A percentile compares a stretch with the other conserved stretches of the same genome.
Evolutionary conservation across 495 filamentous ascomycete genomes (phyloP).

Genomic region (Neurospora sublineolata): DNA sequence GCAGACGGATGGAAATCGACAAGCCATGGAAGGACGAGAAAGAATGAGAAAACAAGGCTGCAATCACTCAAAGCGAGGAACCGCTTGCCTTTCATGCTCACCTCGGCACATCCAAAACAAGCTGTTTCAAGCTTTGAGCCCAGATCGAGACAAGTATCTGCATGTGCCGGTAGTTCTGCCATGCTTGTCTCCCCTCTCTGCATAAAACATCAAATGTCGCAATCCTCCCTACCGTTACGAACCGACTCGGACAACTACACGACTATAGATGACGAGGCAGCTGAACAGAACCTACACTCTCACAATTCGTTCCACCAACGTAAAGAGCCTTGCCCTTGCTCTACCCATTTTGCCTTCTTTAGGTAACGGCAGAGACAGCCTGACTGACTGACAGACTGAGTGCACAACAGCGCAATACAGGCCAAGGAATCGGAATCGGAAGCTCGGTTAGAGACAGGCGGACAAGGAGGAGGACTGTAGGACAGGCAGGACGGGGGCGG

Average conservation of each 20-base stretch:
- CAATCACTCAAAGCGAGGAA: neutral
- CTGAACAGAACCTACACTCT: neutral
- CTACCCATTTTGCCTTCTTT: neutral
- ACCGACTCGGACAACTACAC: neutral
- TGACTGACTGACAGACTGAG: neutral
- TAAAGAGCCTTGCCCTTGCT: neutral
- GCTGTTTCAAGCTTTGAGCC: neutral
- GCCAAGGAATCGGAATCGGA: neutral
- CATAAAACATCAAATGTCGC: neutral
- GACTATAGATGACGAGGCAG: neutral
- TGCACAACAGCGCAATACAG: neutral
- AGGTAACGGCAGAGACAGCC: neutral
- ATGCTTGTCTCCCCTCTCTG: neutral
- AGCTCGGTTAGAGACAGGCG: neutral
- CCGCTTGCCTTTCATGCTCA: neutral
- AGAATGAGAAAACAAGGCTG: neutral
- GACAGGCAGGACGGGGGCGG: neutral
- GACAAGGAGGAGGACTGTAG: neutral
- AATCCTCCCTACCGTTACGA: neutral
- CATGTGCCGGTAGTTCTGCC: neutral
- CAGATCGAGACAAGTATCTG: neutral
- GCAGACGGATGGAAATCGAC: neutral
- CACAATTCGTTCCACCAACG: neutral
- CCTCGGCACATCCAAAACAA: neutral
- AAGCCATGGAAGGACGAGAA: neutral